phyloP scores from a whole-genome alignment of 2,329 filamentous ascomycete species.

The Cryphonectria carpinicola region DNA sequence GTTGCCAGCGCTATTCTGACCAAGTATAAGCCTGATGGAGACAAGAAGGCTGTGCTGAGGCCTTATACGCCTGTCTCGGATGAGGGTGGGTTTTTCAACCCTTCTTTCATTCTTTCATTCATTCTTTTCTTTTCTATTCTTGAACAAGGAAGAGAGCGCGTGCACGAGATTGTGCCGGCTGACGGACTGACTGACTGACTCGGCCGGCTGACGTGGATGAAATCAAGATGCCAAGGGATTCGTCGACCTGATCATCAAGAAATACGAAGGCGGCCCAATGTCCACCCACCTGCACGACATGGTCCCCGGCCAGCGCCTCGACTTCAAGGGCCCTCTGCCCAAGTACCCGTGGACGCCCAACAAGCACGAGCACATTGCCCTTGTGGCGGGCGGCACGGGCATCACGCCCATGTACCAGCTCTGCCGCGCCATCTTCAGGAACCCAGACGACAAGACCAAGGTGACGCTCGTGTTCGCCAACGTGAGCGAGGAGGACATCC shows the following conservation, averaged over 20 bases:
- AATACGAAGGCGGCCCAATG: slow-evolving; percentile 90
- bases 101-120: neutral
- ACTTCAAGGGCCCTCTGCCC: slow-evolving; percentile 93
- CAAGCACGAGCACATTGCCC: slow-evolving; percentile 88
- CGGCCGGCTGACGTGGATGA: no score
- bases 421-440: slow-evolving; percentile 87
- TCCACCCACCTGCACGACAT: slow-evolving; percentile 85
- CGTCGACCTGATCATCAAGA: slow-evolving; percentile 89
- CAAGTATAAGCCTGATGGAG: slow-evolving; percentile 84
- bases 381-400: slow-evolving; percentile 93
- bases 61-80: slow-evolving; percentile 94
- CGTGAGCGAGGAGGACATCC: slow-evolving; percentile 84
- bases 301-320: slow-evolving; percentile 78
- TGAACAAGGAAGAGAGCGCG: neutral
- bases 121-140: neutral
- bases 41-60: slow-evolving; percentile 83
- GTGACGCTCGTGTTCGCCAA: slow-evolving; percentile 96
- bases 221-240: slow-evolving; percentile 71
- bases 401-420: slow-evolving; percentile 99
- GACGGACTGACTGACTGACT: neutral
- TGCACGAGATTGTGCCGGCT: neutral
- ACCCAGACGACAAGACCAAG: slow-evolving; percentile 96
- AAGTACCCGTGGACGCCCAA: slow-evolving; percentile 91
- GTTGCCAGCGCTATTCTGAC: slow-evolving; percentile 88
- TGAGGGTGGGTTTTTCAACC: slow-evolving; percentile 61